Base-by-base conservation (phyloP, 179 eudicot genomes). In the Actinidia chinensis region DNA sequence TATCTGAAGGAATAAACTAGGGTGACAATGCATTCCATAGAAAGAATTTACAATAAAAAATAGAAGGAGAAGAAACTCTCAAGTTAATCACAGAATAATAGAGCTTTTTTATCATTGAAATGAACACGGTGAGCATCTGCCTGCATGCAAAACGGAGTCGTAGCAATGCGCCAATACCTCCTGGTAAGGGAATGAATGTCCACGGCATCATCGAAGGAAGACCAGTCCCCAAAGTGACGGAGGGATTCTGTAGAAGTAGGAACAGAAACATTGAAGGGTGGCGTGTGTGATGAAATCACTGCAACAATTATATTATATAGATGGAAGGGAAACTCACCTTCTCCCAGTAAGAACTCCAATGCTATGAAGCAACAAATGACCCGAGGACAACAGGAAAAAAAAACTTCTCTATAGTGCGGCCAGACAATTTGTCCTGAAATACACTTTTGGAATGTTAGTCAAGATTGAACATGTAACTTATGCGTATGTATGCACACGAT, bases 131-230 rank as follows among this genome's bases (percentile, higher is more conserved):
- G 60, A 23, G n/a, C 58, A 79, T 78, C 81, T 63, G 73, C 68
- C 63, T 70, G n/a, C 89, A 79, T 18, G 80, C 77, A 79, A 78
- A 60, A 87, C 80, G 43, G 91, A 84, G 63, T 87, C 84, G 50
- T 82, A 85, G 85, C 99, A 96, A 90, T 82, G 78, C 67, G 71
- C 99, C 99, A n/a, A n/a, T n/a, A 96, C 94, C 74, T 90, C 97
- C 75, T 78, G 90, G 81, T 58, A 88, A 2, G 94, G 82, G 74
- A n/a, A 94, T 86, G 48, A 69, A 75, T 74, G 91, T 85, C 98
- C 97, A 96, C n/a, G 92, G 98, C 89, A 86, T 76, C 33, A n/a
- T 84, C 68, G 86, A 75, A 73, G 90, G 90, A 82, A 89, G 80
- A 78, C 85, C 83, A 5, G 79, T 67, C 23, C 81, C 88, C 61